Percentiles rank a stretch among this genome's conserved stretches.
These are phyloP conservation scores for Fagus crenata DNA, from an alignment of 306 rosid genomes.

Conservation along the genomic window DNA sequence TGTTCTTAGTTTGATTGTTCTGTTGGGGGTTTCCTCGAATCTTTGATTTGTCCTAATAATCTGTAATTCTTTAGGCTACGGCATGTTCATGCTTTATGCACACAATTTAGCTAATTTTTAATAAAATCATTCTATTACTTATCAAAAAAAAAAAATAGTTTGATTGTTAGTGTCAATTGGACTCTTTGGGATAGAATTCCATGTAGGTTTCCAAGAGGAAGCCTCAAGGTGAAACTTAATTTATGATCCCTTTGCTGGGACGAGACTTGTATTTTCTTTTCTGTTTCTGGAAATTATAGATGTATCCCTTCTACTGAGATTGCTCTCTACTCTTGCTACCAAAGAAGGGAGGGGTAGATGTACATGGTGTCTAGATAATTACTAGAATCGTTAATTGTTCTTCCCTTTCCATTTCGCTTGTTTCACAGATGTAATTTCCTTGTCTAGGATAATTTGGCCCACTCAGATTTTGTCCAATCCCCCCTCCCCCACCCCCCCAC, in stretches of 20 bases:
- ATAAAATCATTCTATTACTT: too few species aligned
- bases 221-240: neutral
- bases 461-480: slow-evolving; percentile 2
- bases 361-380: neutral
- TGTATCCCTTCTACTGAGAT: neutral
- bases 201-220: neutral
- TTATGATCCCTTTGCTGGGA: neutral
- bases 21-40: too few species aligned
- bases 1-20: neutral
- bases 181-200: neutral
- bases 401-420: neutral
- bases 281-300: neutral
- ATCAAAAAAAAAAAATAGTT: too few species aligned
- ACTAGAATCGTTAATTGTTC: neutral
- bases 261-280: neutral
- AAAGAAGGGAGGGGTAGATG: neutral
- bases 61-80: too few species aligned
- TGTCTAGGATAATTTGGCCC: slow-evolving; percentile 12
- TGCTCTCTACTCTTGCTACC: neutral
- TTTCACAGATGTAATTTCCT: neutral
- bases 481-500: neutral
- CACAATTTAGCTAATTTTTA: too few species aligned
- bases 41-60: too few species aligned
- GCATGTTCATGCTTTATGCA: too few species aligned
- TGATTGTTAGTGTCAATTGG: neutral